Conservation (phyloP, 768 basidiomycete genomes). For the Baorangia bicolor region DNA sequence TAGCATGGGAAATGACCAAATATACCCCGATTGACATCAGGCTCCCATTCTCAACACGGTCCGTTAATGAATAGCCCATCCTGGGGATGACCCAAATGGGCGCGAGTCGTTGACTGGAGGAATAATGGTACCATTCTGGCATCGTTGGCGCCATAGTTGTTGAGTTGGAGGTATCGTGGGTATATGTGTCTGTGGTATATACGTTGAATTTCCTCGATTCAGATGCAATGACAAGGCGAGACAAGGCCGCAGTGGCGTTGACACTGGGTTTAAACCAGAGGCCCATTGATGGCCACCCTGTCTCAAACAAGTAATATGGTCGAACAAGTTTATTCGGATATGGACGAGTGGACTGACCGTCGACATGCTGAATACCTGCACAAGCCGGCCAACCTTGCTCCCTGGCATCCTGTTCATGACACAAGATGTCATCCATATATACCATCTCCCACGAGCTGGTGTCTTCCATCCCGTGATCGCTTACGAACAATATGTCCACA, state of each 20-base stretch:
- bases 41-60: slow-evolving; percentile 53
- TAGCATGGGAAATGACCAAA: not conserved
- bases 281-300: slow-evolving; percentile 86
- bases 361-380: slow-evolving; percentile 8
- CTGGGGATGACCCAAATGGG: slow-evolving; percentile 81
- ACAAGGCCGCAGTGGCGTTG: slow-evolving; percentile 54
- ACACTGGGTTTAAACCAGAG: slow-evolving; percentile 64
- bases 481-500: slow-evolving; percentile 83
- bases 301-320: slow-evolving; percentile 32
- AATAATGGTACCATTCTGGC: slow-evolving; percentile 78
- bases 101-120: slow-evolving; percentile 67
- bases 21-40: slow-evolving; percentile 67
- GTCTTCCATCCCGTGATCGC: slow-evolving; percentile 85
- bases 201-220: slow-evolving; percentile 61
- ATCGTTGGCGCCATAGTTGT: slow-evolving; percentile 38
- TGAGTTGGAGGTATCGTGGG: not conserved
- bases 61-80: slow-evolving; percentile 75
- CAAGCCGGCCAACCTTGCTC: slow-evolving; percentile 14
- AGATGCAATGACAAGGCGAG: slow-evolving; percentile 51
- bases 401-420: slow-evolving; percentile 5
- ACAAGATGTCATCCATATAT: slow-evolving; percentile 60
- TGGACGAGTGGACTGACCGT: slow-evolving; percentile 8
- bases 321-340: not conserved
- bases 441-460: slow-evolving; percentile 72
- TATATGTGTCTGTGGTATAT: slow-evolving; percentile 17